Conservation (phyloP, 495 filamentous ascomycete species). For the Bathelium albidoporum region DNA sequence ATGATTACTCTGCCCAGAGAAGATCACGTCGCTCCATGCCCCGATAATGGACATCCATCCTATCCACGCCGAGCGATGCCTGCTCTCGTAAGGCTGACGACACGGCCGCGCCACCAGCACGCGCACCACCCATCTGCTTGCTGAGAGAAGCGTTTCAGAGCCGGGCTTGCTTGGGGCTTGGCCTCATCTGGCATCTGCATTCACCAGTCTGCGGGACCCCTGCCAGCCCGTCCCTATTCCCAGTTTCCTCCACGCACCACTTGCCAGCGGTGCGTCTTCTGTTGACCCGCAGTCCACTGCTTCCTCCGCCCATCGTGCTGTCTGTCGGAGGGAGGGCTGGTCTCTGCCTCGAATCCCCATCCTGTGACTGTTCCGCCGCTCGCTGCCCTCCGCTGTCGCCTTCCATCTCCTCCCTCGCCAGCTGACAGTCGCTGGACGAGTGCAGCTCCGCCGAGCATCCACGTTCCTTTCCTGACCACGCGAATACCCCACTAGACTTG, state of each 20-base stretch:
- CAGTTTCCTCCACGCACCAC: not conserved
- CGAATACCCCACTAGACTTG: not conserved
- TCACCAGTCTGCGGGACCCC: not conserved
- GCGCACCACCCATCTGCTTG: not conserved
- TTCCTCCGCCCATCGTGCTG: not conserved
- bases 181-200: not conserved
- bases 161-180: not conserved
- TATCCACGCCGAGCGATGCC: not conserved
- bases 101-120: not conserved
- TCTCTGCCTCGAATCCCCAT: not conserved
- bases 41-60: too few relatives aligned
- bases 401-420: not conserved
- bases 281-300: not conserved
- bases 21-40: not conserved
- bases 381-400: not conserved
- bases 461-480: not conserved
- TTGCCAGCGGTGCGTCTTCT: not conserved
- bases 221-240: not conserved
- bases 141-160: not conserved
- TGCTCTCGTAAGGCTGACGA: not conserved
- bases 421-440: not conserved
- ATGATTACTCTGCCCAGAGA: too few relatives aligned
- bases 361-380: not conserved
- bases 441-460: not conserved
- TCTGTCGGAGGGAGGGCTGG: conserved; percentile 4